Evolutionary conservation across 177 flowering plant species (phyloP), one percentile per base, ranked within the genome.

Genomic region (Telopea speciosissima): DNA sequence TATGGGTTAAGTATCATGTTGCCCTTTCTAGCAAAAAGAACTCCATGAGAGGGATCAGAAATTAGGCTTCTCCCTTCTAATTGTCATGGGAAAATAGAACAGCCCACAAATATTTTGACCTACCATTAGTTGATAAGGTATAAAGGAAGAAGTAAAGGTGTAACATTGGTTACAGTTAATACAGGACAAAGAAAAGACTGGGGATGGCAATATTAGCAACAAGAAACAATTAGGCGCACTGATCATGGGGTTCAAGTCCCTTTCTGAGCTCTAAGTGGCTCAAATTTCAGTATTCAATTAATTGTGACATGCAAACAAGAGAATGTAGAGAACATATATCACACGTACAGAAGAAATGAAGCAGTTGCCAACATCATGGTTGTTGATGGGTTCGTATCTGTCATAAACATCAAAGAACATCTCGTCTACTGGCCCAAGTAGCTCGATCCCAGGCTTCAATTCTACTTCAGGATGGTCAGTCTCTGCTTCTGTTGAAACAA

Each of bases 401-500:
- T 95, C 96, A 68, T 91, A 95, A 58, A 84, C 86, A 68, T 95
- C 97, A 74, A 76, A 93, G 75, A 95, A 89, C 25, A 81, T 87
- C 82, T 95, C 98, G 28, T 95, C 97, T 0, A 93, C 86, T 2
- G 93, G 87, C 65, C 99, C 96, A 54, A 91, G 95, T 42, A 93
- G 82, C 28, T 91, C 97, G 6, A 93, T 82, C 19, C 97, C 99
- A 28, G 95, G 92, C 81, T 87, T 88, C 79, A 95, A 71, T 79
- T 95, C 97, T 40, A 45, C 82, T 79, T 93, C 88, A 44, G 99
- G 98, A 0, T 89, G 66, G 72, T 93, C 93, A 26, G 96, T 93
- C 77, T 95, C 97, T 8, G 97, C 98, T 82, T 91, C 98, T 33
- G 98, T 79, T 56, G 97, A 77, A 61, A 95, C 96, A 82, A 95